Evolutionary conservation across 345 rosid genomes (phyloP), one percentile per base, ranked within the genome.

Genomic region (Geranium rotundifolium): DNA sequence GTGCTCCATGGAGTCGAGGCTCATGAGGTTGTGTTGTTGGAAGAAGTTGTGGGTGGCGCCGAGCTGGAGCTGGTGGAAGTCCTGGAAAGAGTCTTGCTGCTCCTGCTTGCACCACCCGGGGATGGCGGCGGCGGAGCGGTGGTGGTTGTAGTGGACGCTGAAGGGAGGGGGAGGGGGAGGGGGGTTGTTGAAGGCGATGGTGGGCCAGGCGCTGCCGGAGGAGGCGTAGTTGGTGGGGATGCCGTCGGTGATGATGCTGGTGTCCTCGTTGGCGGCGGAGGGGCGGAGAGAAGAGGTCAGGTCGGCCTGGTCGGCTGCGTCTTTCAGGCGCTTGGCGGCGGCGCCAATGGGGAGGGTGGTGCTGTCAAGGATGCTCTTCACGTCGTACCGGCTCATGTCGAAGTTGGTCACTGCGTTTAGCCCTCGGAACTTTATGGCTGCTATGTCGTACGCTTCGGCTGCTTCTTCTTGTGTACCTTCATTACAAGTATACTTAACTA

Each of bases 381-480:
- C 91, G 56, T 92, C 84, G 23, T 92, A 92, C 50, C 93, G 73
- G 69, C 34, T 89, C 98, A 84, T 92, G 65, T 92, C 98, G 46
- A 92, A 92, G 76, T 92, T 92, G n/a, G 98, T 92, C 54, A 92
- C 98, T 12, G 96, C 98, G n/a, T 82, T 85, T 7, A 92, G 70
- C 18, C 98, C 98, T 19, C 98, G 79, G 63, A 92, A 92, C 71
- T 87, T 92, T 61, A 92, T 89, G 54, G 98, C 96, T 23, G 98
- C 98, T 16, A 89, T 84, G 78, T 92, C 98, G 61, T 92, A 92
- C 4, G 98, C 98, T 76, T 92, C 98, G 2, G 96, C 98, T 19
- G 98, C 98, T 72, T 92, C 98, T 78, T 89, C 95, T 69, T 92
- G 93, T 1, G 98, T 89, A 56, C 93, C 96, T 92, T 23, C 27